phyloP scores from a whole-genome alignment of 2,329 filamentous ascomycete genomes.

The Fusarium guadeloupense region DNA sequence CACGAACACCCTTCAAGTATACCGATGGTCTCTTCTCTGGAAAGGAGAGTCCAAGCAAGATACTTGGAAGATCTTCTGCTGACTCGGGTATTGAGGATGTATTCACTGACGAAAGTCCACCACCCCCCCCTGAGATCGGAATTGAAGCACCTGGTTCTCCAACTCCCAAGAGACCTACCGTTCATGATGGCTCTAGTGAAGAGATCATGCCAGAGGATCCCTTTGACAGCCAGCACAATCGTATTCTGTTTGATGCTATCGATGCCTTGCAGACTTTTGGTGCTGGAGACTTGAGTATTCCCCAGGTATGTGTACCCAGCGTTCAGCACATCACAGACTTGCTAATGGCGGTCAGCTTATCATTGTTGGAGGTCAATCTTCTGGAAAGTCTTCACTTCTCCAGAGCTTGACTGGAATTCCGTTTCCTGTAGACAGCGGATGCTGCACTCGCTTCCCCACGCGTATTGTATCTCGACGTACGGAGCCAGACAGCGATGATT shows the following conservation, averaged over 20 bases:
- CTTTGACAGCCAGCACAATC: conserved; percentile 49
- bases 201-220: conserved; percentile 42
- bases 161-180: background rate
- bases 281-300: conserved; percentile 45
- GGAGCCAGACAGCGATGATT: conserved; percentile 39
- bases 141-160: background rate
- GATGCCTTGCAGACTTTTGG: conserved; percentile 48
- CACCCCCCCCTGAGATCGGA: background rate
- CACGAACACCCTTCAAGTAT: conserved; percentile 1
- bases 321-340: too few species aligned
- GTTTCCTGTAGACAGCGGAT: conserved; percentile 45
- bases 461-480: conserved; percentile 50
- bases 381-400: conserved; percentile 51
- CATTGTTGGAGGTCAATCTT: conserved; percentile 50
- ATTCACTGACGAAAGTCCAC: background rate
- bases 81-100: conserved; percentile 24
- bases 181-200: background rate
- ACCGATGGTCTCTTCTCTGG: background rate
- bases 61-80: conserved; percentile 4
- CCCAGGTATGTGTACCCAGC: conserved; percentile 45
- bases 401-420: conserved; percentile 51
- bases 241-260: conserved; percentile 50
- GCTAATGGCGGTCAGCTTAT: conserved; percentile 42
- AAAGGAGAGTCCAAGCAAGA: background rate
- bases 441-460: conserved; percentile 52